These are phyloP conservation scores for Tilletia indica DNA, from an alignment of 1,284 basidiomycete species.

Conservation along the genomic window DNA sequence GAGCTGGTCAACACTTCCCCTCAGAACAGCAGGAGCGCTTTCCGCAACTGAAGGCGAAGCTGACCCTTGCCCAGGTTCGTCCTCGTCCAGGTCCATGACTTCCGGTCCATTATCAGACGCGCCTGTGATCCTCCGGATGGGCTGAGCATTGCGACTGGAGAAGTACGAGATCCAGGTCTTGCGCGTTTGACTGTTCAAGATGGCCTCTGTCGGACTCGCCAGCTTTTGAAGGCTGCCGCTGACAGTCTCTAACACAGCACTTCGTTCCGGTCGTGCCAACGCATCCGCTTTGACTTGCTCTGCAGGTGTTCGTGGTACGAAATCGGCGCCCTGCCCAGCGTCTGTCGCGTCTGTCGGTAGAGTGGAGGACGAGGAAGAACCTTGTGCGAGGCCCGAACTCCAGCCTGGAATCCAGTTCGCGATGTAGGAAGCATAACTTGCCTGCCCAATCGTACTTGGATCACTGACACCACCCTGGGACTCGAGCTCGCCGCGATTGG, in stretches of 20 bases:
- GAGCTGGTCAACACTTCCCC: background rate
- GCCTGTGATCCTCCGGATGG: constrained; percentile 1
- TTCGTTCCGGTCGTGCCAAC: constrained; percentile 30
- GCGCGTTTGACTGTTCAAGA: constrained; percentile 41
- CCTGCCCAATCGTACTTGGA: background rate
- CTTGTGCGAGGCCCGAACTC: background rate
- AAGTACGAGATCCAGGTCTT: constrained; percentile 47
- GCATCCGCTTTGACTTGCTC: constrained; percentile 51
- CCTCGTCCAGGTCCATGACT: constrained; percentile 43
- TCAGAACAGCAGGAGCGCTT: constrained; percentile 9
- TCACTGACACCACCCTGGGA: background rate
- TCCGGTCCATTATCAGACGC: constrained; percentile 31
- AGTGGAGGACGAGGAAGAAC: background rate
- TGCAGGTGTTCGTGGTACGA: constrained; percentile 33
- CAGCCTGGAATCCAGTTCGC: constrained; percentile 19
- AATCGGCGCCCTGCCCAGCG: background rate
- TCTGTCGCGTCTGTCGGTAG: no score
- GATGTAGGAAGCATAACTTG: constrained; percentile 3
- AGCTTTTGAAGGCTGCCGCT: constrained; percentile 13
- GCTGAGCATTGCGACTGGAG: constrained; percentile 34
- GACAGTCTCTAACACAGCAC: constrained; percentile 14
- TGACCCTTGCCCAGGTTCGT: background rate
- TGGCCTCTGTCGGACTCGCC: constrained; percentile 33
- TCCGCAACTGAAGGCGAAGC: constrained; percentile 1
- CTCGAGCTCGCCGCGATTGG: background rate